These are phyloP conservation scores for Eimeria necatrix DNA, from an alignment of 169 alveolate genomes.

Conservation along the genomic window DNA sequence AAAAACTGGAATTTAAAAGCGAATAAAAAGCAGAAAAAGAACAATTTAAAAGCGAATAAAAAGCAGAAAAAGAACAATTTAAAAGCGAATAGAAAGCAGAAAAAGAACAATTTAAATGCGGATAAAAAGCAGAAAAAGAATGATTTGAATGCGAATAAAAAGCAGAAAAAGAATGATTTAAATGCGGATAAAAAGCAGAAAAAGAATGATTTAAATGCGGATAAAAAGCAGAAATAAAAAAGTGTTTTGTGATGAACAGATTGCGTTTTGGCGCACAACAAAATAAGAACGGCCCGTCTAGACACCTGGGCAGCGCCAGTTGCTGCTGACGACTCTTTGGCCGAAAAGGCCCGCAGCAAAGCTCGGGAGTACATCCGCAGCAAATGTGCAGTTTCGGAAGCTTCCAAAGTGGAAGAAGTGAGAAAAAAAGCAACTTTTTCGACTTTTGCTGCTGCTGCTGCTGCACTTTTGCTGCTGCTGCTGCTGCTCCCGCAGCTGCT, in stretches of 20 bases:
- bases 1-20: background rate
- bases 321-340: background rate
- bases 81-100: no score
- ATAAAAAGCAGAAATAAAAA: background rate
- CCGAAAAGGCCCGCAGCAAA: background rate
- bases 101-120: background rate
- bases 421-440: background rate
- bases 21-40: background rate
- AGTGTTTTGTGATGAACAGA: background rate
- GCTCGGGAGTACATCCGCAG: background rate
- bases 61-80: no score
- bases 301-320: background rate
- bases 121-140: no score
- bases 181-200: background rate
- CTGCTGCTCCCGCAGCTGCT: background rate
- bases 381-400: background rate
- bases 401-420: background rate
- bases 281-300: background rate
- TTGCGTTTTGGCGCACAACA: slow-evolving; percentile 18
- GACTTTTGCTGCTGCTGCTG: background rate
- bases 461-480: background rate
- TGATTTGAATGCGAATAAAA: no score
- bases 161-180: background rate
- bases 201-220: background rate
- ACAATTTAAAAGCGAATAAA: no score